These are phyloP conservation scores for Cerioporus squamosus DNA, from an alignment of 1,284 basidiomycete species.

Conservation along the genomic window DNA sequence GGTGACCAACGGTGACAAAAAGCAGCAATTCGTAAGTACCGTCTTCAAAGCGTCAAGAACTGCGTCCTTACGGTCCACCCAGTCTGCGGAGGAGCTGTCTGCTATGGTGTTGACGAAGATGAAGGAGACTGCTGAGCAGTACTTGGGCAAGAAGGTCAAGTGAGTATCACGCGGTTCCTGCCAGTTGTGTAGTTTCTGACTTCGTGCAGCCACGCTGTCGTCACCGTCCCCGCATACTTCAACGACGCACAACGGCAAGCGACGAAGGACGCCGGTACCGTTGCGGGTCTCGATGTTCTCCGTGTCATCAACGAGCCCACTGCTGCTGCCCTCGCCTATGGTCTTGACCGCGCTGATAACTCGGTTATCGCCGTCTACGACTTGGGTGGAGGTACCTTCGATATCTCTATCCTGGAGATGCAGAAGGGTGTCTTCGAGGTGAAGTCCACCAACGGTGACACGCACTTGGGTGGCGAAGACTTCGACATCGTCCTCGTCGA, in stretches of 20 bases:
- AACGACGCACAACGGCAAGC: conserved; percentile 99
- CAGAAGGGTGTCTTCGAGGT: conserved; percentile 94
- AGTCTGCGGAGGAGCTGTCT: conserved; percentile 84
- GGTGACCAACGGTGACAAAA: conserved; percentile 81
- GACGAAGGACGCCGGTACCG: conserved; percentile 96
- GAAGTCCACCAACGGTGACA: conserved; percentile 88
- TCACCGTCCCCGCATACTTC: conserved; percentile 98
- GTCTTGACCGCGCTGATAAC: conserved; percentile 89
- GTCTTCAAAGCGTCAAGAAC: background rate
- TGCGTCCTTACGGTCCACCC: background rate
- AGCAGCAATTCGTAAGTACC: conserved; percentile 62
- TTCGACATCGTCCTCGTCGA: conserved; percentile 99
- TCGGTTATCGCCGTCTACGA: conserved; percentile 98
- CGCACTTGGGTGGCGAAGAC: conserved; percentile 98
- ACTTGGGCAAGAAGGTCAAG: conserved; percentile 93
- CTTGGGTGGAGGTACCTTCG: conserved; percentile 4
- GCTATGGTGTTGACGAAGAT: conserved; percentile 92
- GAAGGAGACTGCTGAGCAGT: conserved; percentile 94
- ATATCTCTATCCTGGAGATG: conserved; percentile 78
- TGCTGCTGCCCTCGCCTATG: conserved; percentile 96
- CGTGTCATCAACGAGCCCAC: conserved; percentile 99
- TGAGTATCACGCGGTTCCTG: no score
- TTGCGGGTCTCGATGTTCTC: conserved; percentile 95
- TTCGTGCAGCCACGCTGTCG: conserved; percentile 70
- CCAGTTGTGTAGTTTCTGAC: no score